Base-by-base conservation (phyloP, 1,284 basidiomycete species). In the Boletus sp. region DNA sequence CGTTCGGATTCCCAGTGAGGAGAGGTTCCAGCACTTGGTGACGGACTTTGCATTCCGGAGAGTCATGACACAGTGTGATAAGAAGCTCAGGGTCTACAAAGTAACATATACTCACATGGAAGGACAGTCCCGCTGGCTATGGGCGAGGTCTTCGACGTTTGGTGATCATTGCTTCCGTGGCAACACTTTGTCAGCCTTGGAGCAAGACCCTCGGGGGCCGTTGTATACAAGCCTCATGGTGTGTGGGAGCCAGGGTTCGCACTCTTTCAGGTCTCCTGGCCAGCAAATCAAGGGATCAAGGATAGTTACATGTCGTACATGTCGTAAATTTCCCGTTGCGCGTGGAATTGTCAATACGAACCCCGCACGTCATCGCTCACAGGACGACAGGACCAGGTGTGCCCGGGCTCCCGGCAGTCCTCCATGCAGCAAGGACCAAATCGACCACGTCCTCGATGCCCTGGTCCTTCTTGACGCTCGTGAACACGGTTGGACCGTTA, bases 401-500 rank as follows among this genome's bases (percentile, higher is more conserved):
- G 4, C 86, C 86, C 2, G 87, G 86, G 55, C 80, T 81, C 14
- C 87, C 86, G 8, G 86, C 84, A 8, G 80, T 76, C 61, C 80
- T 80, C 89, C 94, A 95, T 8, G 93, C 93, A 9, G 84, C 85
- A 25, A 96, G 69, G 52, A 98, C 82, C 30, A 97, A 76, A 40
- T 86, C 82, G 5, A 88, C 80, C 4, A 97, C 81, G 50, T 91
- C 90, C 39, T 91, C 80, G 2, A 98, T 83, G 0, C 92, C 93
- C 50, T 81, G 81, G 25, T 75, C 79, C 50, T 91, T 74, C 63
- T 89, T 87, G 45, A 99, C 82, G 52, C 89, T 90, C 0, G 91
- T 82, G 68, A 99, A 99, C 17, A 97, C 67, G 0, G 95, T 98
- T 2, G 95, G 95, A 0, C 95, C 95, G 48, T 88, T 81, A 44